A percentile compares a stretch with the other conserved stretches of the same genome.
These are phyloP conservation scores for Candolleomyces eurysporus DNA, from an alignment of 768 basidiomycete species.

Conservation along the genomic window DNA sequence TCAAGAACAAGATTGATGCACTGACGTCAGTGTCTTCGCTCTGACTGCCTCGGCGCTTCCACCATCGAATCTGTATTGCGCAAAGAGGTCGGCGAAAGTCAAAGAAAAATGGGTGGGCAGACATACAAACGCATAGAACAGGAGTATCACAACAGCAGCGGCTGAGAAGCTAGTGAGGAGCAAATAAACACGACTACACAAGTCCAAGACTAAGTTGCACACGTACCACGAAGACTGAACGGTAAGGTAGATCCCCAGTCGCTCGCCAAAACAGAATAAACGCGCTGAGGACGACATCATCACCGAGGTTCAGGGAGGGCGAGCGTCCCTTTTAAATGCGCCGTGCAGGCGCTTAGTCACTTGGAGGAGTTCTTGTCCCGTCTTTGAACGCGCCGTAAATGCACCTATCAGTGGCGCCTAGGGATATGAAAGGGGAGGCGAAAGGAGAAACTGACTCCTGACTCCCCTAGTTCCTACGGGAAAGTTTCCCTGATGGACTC, in stretches of 20 bases:
- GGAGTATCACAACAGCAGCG: constrained; percentile 17
- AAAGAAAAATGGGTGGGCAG: constrained; percentile 5
- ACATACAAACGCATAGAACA: constrained; percentile 24
- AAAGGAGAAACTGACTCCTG: too few relatives aligned
- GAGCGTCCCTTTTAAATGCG: too few relatives aligned
- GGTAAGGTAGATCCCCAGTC: constrained; percentile 22
- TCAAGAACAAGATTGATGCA: constrained; percentile 43
- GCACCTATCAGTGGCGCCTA: too few relatives aligned
- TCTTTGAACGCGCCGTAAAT: too few relatives aligned
- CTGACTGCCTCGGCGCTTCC: constrained; percentile 12
- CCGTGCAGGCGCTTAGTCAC: too few relatives aligned
- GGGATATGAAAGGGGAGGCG: too few relatives aligned
- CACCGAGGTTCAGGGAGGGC: too few relatives aligned
- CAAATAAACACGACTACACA: not conserved
- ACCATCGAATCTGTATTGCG: constrained; percentile 16
- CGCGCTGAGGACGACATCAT: not conserved
- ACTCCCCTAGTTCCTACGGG: too few relatives aligned
- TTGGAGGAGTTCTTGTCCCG: too few relatives aligned
- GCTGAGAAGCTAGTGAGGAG: constrained; percentile 15
- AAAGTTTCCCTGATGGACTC: too few relatives aligned
- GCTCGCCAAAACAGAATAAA: constrained; percentile 21
- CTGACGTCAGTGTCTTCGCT: constrained; percentile 21
- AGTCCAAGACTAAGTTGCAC: not conserved
- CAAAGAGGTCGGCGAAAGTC: not conserved
- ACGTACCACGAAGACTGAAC: constrained; percentile 19